These are phyloP conservation scores for Eutypa lata DNA, from an alignment of 2,329 filamentous ascomycete species.

Conservation along the genomic window DNA sequence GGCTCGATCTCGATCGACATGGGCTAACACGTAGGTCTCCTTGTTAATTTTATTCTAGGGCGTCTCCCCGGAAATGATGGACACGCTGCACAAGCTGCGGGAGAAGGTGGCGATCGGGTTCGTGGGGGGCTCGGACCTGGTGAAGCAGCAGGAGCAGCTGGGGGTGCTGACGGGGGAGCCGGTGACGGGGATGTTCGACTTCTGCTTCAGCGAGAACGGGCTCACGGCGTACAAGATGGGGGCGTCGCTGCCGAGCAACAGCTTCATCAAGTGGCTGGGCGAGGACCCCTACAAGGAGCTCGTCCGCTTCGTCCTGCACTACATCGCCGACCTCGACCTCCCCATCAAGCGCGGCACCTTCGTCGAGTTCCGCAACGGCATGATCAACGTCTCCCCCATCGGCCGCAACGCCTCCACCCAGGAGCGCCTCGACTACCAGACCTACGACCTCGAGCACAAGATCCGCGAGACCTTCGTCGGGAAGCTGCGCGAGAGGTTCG, in stretches of 20 bases:
- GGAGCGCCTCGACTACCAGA: constrained; percentile 80
- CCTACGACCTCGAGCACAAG: constrained; percentile 74
- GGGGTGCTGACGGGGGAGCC: constrained; percentile 58
- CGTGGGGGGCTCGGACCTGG: constrained; percentile 88
- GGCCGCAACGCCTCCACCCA: constrained; percentile 79
- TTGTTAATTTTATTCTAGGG: constrained; percentile 40
- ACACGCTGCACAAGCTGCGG: constrained; percentile 74
- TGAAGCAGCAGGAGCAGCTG: constrained; percentile 95
- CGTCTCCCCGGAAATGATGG: constrained; percentile 78
- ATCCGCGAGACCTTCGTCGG: constrained; percentile 75
- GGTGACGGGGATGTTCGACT: constrained; percentile 90
- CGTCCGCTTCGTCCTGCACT: constrained; percentile 72
- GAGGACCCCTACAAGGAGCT: constrained; percentile 79
- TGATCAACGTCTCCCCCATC: constrained; percentile 82
- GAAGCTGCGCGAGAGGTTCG: constrained; percentile 75
- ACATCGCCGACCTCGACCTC: constrained; percentile 80
- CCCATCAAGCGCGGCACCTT: constrained; percentile 83
- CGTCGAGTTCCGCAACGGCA: constrained; percentile 85
- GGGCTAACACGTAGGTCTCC: constrained; percentile 12
- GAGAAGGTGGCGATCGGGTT: constrained; percentile 86
- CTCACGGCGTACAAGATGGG: constrained; percentile 87
- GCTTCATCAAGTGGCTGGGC: constrained; percentile 89
- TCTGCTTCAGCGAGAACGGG: constrained; percentile 96
- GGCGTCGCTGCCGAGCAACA: constrained; percentile 68
- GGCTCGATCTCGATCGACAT: neutral